A percentile compares a stretch with the other conserved stretches of the same genome.
Evolutionary conservation across 2,329 filamentous ascomycete species (phyloP).

Genomic region (Penicillium digitatum): DNA sequence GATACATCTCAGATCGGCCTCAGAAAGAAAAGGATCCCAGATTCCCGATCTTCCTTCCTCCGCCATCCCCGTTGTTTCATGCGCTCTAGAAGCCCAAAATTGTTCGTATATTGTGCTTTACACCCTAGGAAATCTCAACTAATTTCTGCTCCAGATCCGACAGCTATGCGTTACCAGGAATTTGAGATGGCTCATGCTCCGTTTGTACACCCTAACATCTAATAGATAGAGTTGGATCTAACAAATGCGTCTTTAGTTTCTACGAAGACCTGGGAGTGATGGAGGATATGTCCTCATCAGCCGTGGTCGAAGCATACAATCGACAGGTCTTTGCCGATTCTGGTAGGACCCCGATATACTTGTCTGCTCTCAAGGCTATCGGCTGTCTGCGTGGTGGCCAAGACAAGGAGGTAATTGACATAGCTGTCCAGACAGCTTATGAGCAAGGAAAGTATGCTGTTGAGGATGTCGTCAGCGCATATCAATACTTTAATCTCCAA

Average conservation of each 20-base stretch:
- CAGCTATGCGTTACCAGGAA: conserved; percentile 24
- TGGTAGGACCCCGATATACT: conserved; percentile 55
- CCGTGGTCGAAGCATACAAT: conserved; percentile 61
- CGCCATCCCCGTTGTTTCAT: conserved; percentile 41
- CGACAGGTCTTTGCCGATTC: conserved; percentile 57
- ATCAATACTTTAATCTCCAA: conserved; percentile 56
- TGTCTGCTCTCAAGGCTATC: conserved; percentile 62
- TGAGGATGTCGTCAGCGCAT: conserved; percentile 56
- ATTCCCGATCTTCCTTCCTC: conserved; percentile 32
- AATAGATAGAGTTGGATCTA: neutral
- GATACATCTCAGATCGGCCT: conserved; percentile 44
- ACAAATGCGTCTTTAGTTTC: conserved; percentile 34
- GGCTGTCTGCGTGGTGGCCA: conserved; percentile 47
- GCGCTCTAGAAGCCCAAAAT: conserved; percentile 32
- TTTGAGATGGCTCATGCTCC: conserved; percentile 32
- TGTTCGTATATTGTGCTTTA: conserved; percentile 27
- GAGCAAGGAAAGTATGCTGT: conserved; percentile 57
- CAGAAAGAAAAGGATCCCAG: conserved; percentile 37
- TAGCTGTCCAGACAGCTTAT: conserved; percentile 55
- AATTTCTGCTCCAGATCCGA: conserved; percentile 27
- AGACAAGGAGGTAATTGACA: conserved; percentile 54
- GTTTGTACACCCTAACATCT: neutral
- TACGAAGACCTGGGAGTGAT: conserved; percentile 62
- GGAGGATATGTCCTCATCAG: conserved; percentile 58
- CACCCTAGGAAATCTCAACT: conserved; percentile 4